Evolutionary conservation across 345 rosid genomes (phyloP).

Genomic region (Turnera subulata): DNA sequence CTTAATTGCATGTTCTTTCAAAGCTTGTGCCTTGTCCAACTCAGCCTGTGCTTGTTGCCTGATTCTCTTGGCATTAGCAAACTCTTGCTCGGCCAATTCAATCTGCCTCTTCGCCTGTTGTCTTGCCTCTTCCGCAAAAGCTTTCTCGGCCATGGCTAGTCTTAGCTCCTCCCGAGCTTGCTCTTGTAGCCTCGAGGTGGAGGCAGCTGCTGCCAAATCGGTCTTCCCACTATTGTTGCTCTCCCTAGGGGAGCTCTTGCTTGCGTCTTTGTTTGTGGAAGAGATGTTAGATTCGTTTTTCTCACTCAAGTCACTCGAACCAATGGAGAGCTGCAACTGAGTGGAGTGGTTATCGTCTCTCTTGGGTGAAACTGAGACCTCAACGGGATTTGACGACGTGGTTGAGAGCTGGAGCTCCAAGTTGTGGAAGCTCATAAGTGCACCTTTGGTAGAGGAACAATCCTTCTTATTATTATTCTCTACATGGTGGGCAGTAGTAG

Average conservation of each 20-base stretch:
- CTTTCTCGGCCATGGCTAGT: conserved; percentile 59
- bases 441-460: conserved; percentile 14
- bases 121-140: conserved; percentile 59
- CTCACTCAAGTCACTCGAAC: conserved; percentile 39
- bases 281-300: conserved; percentile 20
- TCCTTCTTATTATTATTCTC: conserved; percentile 8
- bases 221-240: conserved; percentile 20
- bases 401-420: conserved; percentile 65
- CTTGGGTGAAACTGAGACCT: conserved; percentile 27
- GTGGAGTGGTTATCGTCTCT: conserved; percentile 40
- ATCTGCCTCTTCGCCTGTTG: conserved; percentile 59
- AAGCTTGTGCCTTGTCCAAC: conserved; percentile 54
- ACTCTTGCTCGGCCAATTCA: conserved; percentile 76
- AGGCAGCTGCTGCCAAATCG: conserved; percentile 9
- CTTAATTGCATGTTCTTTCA: conserved; percentile 63
- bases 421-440: conserved; percentile 40
- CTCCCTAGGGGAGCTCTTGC: conserved; percentile 17
- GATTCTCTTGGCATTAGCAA: conserved; percentile 67
- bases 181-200: conserved; percentile 34
- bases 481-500: background rate
- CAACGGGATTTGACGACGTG: conserved; percentile 21
- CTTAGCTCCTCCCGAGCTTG: conserved; percentile 38
- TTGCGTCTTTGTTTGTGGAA: conserved; percentile 6
- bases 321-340: conserved; percentile 61
- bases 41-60: conserved; percentile 80